phyloP scores from a whole-genome alignment of 1,284 basidiomycete genomes.

The Trichosporon sp. region DNA sequence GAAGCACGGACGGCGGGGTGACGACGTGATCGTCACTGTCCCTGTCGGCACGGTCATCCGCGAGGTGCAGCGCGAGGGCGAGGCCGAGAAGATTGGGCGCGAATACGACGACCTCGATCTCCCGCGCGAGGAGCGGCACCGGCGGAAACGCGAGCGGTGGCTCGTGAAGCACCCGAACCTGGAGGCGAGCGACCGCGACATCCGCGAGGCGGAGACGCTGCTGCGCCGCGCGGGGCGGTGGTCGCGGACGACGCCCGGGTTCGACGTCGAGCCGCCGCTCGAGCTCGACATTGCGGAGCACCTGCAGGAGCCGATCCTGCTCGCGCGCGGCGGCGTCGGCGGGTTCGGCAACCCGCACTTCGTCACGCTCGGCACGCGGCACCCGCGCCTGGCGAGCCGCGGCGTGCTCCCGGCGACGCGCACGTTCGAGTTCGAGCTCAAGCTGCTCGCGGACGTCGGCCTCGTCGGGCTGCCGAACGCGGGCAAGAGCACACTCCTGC shows the following conservation, averaged over 20 bases:
- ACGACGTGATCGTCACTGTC: constrained; percentile 69
- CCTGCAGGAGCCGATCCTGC: constrained; percentile 57
- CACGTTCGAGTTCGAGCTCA: constrained; percentile 85
- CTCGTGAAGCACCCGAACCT: constrained; percentile 75
- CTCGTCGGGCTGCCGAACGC: constrained; percentile 93
- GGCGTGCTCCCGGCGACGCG: constrained; percentile 77
- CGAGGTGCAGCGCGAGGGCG: constrained; percentile 63
- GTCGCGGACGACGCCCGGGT: constrained; percentile 24
- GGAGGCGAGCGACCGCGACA: constrained; percentile 62
- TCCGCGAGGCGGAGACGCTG: constrained; percentile 62
- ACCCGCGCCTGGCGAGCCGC: constrained; percentile 73
- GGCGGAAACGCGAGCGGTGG: constrained; percentile 59
- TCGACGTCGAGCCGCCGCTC: constrained; percentile 56
- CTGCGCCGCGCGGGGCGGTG: constrained; percentile 62
- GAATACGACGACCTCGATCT: constrained; percentile 48
- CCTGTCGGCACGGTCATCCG: constrained; percentile 84
- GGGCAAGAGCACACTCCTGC: constrained; percentile 72
- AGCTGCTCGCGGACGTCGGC: constrained; percentile 88
- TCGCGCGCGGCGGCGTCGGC: constrained; percentile 74
- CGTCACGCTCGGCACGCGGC: constrained; percentile 53
- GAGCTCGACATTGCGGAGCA: constrained; percentile 59
- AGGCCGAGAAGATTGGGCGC: constrained; percentile 50
- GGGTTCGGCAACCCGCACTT: constrained; percentile 91
- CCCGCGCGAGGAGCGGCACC: constrained; percentile 19
- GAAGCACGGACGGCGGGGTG: constrained; percentile 70